Evolutionary conservation across 371 early-diverging fungal genomes (phyloP).

Genomic region (Zychaea mexicana): DNA sequence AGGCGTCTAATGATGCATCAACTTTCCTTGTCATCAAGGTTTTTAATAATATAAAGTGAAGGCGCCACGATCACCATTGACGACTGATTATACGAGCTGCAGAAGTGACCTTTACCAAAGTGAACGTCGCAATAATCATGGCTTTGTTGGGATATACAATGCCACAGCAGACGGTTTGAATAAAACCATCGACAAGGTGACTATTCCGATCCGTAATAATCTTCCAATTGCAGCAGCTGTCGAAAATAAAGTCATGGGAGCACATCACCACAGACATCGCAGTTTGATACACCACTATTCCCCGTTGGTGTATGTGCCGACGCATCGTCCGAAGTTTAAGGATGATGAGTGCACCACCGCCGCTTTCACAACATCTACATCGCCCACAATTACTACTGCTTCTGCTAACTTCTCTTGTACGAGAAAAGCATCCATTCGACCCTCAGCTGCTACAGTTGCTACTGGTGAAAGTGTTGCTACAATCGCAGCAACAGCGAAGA

Average conservation of each 20-base stretch:
- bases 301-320: neutral
- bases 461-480: neutral
- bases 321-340: neutral
- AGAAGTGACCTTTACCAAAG: no score
- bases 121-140: no score
- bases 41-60: neutral
- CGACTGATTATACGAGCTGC: no score
- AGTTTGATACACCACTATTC: constrained; percentile 5
- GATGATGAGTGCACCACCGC: neutral
- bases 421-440: neutral
- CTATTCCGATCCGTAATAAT: neutral
- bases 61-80: neutral
- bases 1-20: no score
- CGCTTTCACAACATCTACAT: neutral
- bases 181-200: neutral
- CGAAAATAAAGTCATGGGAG: neutral
- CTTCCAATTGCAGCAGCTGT: constrained; percentile 1
- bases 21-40: no score
- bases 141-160: no score
- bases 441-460: neutral
- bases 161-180: neutral
- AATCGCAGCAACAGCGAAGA: neutral
- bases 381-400: neutral
- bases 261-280: constrained; percentile 2
- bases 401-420: neutral